Evolutionary conservation across 106 monocot species (phyloP).

Genomic region (Dactylorhiza incarnata): DNA sequence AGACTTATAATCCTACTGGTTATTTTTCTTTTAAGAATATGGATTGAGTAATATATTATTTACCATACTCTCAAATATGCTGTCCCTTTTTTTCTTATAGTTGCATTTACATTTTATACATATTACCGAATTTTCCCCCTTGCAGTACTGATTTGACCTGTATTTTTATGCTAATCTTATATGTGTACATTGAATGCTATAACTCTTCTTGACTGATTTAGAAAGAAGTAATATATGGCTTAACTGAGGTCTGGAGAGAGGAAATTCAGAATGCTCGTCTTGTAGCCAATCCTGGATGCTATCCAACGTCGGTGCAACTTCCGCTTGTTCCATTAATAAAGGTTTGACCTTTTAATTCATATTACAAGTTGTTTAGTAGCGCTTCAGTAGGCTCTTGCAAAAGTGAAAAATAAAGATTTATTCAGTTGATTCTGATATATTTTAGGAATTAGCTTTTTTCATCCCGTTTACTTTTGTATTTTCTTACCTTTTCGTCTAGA

Average conservation of each 20-base stretch:
- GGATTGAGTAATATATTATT: neutral
- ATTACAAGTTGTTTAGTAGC: neutral
- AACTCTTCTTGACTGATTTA: conserved; percentile 19
- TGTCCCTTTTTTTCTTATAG: neutral
- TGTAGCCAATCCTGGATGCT: conserved; percentile 99
- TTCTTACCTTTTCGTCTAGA: neutral
- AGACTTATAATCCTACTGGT: neutral
- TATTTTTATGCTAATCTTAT: neutral
- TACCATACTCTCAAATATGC: neutral
- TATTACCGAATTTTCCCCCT: too few species aligned
- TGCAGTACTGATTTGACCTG: too few species aligned
- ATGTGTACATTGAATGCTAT: neutral
- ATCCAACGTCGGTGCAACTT: conserved; percentile 91
- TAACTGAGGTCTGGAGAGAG: conserved; percentile 76
- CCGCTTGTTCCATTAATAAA: conserved; percentile 91
- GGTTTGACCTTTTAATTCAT: conserved; percentile 31
- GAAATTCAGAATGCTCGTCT: conserved; percentile 58
- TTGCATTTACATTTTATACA: neutral
- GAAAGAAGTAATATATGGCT: conserved; percentile 86
- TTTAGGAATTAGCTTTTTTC: neutral
- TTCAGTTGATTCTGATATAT: neutral
- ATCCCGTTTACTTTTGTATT: neutral
- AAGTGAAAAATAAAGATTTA: neutral
- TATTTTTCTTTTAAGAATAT: neutral
- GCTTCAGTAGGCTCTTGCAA: neutral